These are phyloP conservation scores for Plasmodiophora brassicae DNA, from an alignment of 208 protist genomes.

Conservation along the genomic window DNA sequence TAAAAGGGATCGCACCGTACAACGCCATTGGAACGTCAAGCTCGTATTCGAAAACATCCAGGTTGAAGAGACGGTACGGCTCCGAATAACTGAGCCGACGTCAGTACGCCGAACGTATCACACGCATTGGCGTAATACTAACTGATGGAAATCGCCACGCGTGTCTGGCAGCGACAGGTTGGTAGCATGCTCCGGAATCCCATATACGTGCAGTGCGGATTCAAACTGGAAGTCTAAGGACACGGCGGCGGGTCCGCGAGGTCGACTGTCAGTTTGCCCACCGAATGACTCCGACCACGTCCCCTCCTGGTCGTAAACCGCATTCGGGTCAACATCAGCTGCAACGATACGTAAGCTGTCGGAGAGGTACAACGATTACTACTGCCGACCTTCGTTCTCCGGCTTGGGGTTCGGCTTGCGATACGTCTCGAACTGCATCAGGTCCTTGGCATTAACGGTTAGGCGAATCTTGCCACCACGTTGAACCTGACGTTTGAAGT, in stretches of 20 bases:
- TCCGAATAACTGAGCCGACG: slow-evolving; percentile 46
- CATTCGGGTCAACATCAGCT: not conserved
- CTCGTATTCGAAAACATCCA: slow-evolving; percentile 91
- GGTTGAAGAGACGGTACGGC: slow-evolving; percentile 90
- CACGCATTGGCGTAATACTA: not conserved
- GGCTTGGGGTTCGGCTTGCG: not conserved
- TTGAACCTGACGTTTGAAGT: not conserved
- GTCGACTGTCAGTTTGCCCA: slow-evolving; percentile 57
- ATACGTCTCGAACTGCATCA: not conserved
- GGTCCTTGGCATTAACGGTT: not conserved
- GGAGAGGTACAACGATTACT: not conserved
- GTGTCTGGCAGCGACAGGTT: slow-evolving; percentile 72
- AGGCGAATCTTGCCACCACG: not conserved
- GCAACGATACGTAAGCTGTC: not conserved
- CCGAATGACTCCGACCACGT: slow-evolving; percentile 64
- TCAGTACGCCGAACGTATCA: not conserved
- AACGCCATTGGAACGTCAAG: slow-evolving; percentile 82
- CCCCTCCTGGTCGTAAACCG: not conserved
- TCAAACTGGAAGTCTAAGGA: slow-evolving; percentile 69
- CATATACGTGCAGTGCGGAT: slow-evolving; percentile 72
- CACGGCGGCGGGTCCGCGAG: slow-evolving; percentile 53
- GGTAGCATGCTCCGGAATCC: slow-evolving; percentile 87
- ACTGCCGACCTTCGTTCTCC: not conserved
- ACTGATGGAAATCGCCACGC: not conserved
- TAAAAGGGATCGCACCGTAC: slow-evolving; percentile 91